Base-by-base conservation (phyloP, 495 filamentous ascomycete genomes). In the Amphirosellinia nigrospora region DNA sequence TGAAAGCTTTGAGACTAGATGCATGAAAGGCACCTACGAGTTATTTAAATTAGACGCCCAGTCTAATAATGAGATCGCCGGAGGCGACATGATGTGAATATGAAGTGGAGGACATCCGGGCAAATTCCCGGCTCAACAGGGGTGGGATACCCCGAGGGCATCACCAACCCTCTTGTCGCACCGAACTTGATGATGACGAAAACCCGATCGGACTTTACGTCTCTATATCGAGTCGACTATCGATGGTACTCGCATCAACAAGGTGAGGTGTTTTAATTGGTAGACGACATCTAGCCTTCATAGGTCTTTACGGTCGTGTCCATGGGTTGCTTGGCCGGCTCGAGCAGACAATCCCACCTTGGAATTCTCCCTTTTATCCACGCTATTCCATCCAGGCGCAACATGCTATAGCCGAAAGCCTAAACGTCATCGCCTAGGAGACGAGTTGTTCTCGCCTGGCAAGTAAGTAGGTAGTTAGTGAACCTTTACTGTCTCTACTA, bases 141-240 rank as follows among this genome's bases (percentile, higher is more conserved):
- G 0, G 89, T 89, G 8, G 86, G 86, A 74, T 93, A 92, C 75
- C 75, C 78, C 43, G 70, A 21, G 90, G 89, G 56, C n/a, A 74
- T 85, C n/a, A 79, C 92, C 91, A 91, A 2, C n/a, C 46, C 21
- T 10, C 67, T 75, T 26, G 50, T 55, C 19, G 30, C 43, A 23
- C 19, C 77, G 0, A 86, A 82, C n/a, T 79, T 75, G 30, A 81
- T 77, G 21, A 90, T 81, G 70, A 90, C 82, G 88, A 92, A 28
- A 92, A 82, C 26, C 88, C 83, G 79, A 92, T 93, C 71, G 92
- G 91, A 13, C 90, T 85, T 6, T 91, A 76, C 70, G 90, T 81
- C 1, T 91, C 89, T n/a, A 92, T 89, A 72, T 92, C 90, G 5
- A 91, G 85, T 73, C 93, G 89, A 32, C 92, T 81, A 69, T 92